Conservation (phyloP, 148 eudicot species). For the Chenopodium album region DNA sequence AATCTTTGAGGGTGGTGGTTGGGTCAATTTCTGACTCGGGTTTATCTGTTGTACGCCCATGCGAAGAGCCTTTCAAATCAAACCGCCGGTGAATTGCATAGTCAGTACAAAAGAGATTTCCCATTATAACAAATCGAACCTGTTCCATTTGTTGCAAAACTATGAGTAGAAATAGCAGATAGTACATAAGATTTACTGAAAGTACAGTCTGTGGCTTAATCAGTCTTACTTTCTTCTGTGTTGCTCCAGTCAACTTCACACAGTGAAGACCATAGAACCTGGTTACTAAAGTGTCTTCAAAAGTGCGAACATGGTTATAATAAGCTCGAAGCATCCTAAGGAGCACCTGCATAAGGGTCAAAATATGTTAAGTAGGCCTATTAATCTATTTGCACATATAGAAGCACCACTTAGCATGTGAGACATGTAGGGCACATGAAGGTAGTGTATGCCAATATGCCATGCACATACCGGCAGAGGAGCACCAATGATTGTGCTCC, state of each 20-base stretch:
- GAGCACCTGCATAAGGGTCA: slow-evolving; percentile 46
- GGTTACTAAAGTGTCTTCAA: slow-evolving; percentile 65
- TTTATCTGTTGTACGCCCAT: slow-evolving; percentile 81
- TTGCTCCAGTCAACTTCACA: slow-evolving; percentile 62
- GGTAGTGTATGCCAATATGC: not conserved
- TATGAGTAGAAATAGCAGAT: slow-evolving; percentile 1
- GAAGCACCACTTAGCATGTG: not conserved
- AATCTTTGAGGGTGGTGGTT: slow-evolving; percentile 84
- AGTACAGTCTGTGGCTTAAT: not conserved
- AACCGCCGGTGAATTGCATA: slow-evolving; percentile 75
- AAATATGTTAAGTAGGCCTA: not conserved
- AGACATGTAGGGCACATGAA: not conserved
- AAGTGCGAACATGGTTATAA: slow-evolving; percentile 56
- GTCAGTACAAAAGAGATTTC: slow-evolving; percentile 83
- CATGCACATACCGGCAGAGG: not conserved
- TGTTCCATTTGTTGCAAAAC: slow-evolving; percentile 31
- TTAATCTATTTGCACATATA: not conserved
- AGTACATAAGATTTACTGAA: slow-evolving; percentile 4
- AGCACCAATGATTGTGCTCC: not conserved
- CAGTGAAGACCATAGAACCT: slow-evolving; percentile 73
- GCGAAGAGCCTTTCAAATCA: slow-evolving; percentile 90
- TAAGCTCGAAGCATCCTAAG: slow-evolving; percentile 83
- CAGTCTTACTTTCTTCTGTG: slow-evolving; percentile 63
- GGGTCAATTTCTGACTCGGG: slow-evolving; percentile 77
- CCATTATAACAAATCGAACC: slow-evolving; percentile 95